These are phyloP conservation scores for Aspergillus sp. DNA, from an alignment of 2,329 filamentous ascomycete genomes.

Conservation along the genomic window DNA sequence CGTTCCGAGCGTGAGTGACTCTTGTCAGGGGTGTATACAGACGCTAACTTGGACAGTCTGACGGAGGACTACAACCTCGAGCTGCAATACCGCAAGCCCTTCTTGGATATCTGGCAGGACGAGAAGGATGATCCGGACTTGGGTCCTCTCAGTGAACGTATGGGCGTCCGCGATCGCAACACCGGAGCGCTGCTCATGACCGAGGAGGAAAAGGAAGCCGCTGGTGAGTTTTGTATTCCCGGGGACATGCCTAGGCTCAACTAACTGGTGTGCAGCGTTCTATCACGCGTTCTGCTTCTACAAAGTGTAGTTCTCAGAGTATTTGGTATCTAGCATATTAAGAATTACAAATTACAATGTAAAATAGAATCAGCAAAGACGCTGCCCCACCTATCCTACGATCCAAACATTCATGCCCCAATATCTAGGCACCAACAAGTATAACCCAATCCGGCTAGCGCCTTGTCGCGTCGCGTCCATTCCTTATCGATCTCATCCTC, in stretches of 20 bases:
- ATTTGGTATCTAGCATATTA: not conserved
- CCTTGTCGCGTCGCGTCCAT: slow-evolving; percentile 24
- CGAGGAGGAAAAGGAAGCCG: slow-evolving; percentile 88
- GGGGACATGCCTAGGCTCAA: slow-evolving; percentile 13
- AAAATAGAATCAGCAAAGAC: slow-evolving; percentile 6
- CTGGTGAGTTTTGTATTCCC: slow-evolving; percentile 46
- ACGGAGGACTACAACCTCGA: slow-evolving; percentile 97
- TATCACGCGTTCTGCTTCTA: slow-evolving; percentile 97
- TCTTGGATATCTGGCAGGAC: slow-evolving; percentile 85
- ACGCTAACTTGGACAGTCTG: slow-evolving; percentile 44
- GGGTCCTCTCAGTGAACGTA: slow-evolving; percentile 85
- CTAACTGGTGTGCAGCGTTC: slow-evolving; percentile 50
- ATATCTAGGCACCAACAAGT: slow-evolving; percentile 7
- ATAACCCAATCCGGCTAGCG: slow-evolving; percentile 32
- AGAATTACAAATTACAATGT: not conserved
- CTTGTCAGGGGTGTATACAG: not conserved
- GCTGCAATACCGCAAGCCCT: slow-evolving; percentile 87
- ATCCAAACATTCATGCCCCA: slow-evolving; percentile 3
- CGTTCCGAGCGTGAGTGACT: slow-evolving; percentile 69
- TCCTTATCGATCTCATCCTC: slow-evolving; percentile 5
- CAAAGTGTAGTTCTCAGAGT: slow-evolving; percentile 61
- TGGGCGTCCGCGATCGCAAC: slow-evolving; percentile 78
- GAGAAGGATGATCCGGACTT: slow-evolving; percentile 83
- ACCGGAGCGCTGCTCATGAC: slow-evolving; percentile 67
- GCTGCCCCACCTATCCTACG: too few relatives aligned